phyloP scores from a whole-genome alignment of 805 yeast genomes.

The Pichia membranifaciens region DNA sequence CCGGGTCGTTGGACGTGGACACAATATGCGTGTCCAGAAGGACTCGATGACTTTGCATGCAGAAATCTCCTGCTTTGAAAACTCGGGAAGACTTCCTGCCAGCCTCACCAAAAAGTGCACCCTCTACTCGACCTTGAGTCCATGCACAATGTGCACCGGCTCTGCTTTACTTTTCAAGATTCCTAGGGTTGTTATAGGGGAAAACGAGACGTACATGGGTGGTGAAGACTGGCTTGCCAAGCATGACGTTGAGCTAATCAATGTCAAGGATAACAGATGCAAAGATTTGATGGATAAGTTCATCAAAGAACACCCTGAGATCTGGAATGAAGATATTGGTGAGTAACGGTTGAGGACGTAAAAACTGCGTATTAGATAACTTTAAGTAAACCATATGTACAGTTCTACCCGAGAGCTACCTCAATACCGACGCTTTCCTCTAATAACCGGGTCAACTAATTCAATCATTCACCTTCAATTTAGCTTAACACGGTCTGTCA shows the following conservation, averaged over 20 bases:
- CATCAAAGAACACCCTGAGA: constrained; percentile 69
- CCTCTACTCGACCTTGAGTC: constrained; percentile 86
- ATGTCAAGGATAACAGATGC: constrained; percentile 54
- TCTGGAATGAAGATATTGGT: constrained; percentile 82
- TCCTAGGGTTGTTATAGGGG: constrained; percentile 83
- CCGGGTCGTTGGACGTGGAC: constrained; percentile 79
- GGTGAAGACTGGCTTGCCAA: constrained; percentile 68
- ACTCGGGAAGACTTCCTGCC: constrained; percentile 86
- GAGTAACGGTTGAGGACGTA: constrained; percentile 17
- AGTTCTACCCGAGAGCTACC: too few species aligned
- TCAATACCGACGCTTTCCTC: too few species aligned
- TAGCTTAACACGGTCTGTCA: too few species aligned
- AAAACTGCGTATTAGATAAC: too few species aligned
- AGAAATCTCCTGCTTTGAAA: constrained; percentile 82
- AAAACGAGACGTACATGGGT: constrained; percentile 75
- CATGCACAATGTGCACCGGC: constrained; percentile 94
- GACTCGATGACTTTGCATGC: constrained; percentile 84
- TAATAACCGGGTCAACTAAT: too few species aligned
- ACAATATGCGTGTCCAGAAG: constrained; percentile 84
- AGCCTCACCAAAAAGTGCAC: constrained; percentile 77
- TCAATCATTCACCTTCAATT: too few species aligned
- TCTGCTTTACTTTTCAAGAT: constrained; percentile 87
- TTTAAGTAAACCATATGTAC: too few species aligned
- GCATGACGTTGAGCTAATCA: constrained; percentile 69
- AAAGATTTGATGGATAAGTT: constrained; percentile 70